Conservation (phyloP, 805 yeast genomes). For the Wickerhamiella qilinensis region DNA sequence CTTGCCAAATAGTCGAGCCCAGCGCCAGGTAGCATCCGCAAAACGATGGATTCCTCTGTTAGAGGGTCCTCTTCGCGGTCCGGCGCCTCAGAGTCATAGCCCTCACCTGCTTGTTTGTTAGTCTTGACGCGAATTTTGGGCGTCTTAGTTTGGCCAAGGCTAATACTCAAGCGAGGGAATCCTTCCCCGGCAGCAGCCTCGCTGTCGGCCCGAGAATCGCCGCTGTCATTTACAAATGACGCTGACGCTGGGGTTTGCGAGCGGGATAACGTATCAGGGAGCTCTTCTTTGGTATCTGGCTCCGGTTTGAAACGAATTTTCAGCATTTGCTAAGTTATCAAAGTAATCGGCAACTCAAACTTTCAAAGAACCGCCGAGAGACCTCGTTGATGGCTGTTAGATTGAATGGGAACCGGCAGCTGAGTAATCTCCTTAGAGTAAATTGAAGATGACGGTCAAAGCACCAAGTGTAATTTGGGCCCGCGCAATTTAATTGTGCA, state of each 20-base stretch:
- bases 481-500: too few relatives aligned
- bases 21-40: conserved; percentile 51
- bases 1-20: conserved; percentile 58
- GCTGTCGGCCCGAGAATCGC: too few relatives aligned
- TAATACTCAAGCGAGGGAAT: conserved; percentile 8
- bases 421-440: too few relatives aligned
- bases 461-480: too few relatives aligned
- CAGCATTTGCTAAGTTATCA: not conserved
- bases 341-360: too few relatives aligned
- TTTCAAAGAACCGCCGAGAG: too few relatives aligned
- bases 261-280: too few relatives aligned
- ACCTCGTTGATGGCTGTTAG: too few relatives aligned
- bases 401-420: too few relatives aligned
- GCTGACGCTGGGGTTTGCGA: too few relatives aligned
- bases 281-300: not conserved
- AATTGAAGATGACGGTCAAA: too few relatives aligned
- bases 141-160: conserved; percentile 9
- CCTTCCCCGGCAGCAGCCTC: not conserved
- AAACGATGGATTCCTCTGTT: conserved; percentile 68
- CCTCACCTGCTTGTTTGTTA: conserved; percentile 73
- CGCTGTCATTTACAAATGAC: too few relatives aligned
- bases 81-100: conserved; percentile 93
- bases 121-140: conserved; percentile 41
- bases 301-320: not conserved
- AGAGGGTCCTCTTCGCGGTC: conserved; percentile 91